A percentile compares a stretch with the other conserved stretches of the same genome.
phyloP scores from a whole-genome alignment of 2,329 filamentous ascomycete species.

The Curvularia eragrostidis region DNA sequence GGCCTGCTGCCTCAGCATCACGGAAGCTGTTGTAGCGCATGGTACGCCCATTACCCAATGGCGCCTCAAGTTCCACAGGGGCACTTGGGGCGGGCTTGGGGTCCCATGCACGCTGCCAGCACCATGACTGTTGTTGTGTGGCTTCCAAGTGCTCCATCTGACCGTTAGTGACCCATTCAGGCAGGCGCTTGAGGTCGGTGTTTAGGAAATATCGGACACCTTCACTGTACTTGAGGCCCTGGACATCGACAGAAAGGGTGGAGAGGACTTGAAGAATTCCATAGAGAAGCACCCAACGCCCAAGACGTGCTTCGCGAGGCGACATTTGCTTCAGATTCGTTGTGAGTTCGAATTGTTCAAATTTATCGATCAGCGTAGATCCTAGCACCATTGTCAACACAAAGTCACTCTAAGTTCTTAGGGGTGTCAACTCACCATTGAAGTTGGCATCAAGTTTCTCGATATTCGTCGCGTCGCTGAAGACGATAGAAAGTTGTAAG shows the following conservation, averaged over 20 bases:
- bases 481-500: constrained; percentile 49
- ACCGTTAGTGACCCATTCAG: constrained; percentile 46
- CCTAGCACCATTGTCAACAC: constrained; percentile 30
- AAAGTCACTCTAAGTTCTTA: neutral
- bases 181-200: constrained; percentile 47
- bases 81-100: constrained; percentile 27
- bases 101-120: constrained; percentile 47
- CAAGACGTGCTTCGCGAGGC: constrained; percentile 52
- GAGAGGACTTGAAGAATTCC: constrained; percentile 52
- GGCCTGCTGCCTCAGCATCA: constrained; percentile 3
- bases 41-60: constrained; percentile 1
- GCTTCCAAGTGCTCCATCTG: constrained; percentile 39
- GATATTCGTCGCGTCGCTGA: constrained; percentile 52
- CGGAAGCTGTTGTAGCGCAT: neutral
- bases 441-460: constrained; percentile 48
- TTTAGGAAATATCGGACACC: constrained; percentile 52
- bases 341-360: constrained; percentile 51
- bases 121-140: constrained; percentile 43
- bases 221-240: constrained; percentile 47
- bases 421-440: constrained; percentile 35
- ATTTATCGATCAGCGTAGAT: constrained; percentile 51
- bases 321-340: constrained; percentile 42
- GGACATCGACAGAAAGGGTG: constrained; percentile 51
- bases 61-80: constrained; percentile 44
- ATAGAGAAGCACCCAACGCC: constrained; percentile 54